Evolutionary conservation across 441 rosid genomes (phyloP).

Genomic region (Brassica hybrid): DNA sequence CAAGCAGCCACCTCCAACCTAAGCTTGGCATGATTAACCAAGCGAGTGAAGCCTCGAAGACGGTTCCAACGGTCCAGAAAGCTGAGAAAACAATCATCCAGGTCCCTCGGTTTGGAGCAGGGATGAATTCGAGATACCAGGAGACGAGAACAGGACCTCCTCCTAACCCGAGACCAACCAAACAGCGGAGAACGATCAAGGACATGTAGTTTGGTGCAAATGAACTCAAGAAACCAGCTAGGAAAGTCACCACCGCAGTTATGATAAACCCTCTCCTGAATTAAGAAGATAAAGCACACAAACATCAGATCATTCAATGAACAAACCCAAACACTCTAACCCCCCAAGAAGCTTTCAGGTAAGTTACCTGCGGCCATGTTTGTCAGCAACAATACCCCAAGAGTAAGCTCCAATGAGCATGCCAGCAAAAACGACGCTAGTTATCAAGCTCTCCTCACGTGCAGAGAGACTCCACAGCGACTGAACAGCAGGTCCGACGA

Average conservation of each 20-base stretch:
- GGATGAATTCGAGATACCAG: constrained; percentile 95
- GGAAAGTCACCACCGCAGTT: constrained; percentile 76
- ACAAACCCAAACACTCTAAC: neutral
- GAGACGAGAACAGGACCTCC: constrained; percentile 95
- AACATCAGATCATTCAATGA: constrained; percentile 5
- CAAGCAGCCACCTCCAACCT: constrained; percentile 90
- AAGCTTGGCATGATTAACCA: constrained; percentile 83
- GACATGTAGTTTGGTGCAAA: constrained; percentile 69
- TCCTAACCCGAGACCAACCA: constrained; percentile 94
- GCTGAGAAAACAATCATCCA: constrained; percentile 92
- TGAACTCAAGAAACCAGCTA: constrained; percentile 81
- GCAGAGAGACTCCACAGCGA: constrained; percentile 77
- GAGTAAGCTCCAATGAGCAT: constrained; percentile 50
- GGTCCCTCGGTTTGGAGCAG: constrained; percentile 85
- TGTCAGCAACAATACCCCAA: constrained; percentile 51
- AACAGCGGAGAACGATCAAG: constrained; percentile 64
- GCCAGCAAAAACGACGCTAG: constrained; percentile 85
- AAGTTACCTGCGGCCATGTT: constrained; percentile 78
- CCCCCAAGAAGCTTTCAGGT: neutral
- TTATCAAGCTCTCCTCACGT: constrained; percentile 70
- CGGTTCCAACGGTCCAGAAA: constrained; percentile 89
- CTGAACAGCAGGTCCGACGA: constrained; percentile 86
- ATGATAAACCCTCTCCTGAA: constrained; percentile 51
- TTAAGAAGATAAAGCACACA: constrained; percentile 7
- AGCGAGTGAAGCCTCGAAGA: constrained; percentile 83